Base-by-base conservation (phyloP, 805 yeast species). In the Ogataea ramenticola region DNA sequence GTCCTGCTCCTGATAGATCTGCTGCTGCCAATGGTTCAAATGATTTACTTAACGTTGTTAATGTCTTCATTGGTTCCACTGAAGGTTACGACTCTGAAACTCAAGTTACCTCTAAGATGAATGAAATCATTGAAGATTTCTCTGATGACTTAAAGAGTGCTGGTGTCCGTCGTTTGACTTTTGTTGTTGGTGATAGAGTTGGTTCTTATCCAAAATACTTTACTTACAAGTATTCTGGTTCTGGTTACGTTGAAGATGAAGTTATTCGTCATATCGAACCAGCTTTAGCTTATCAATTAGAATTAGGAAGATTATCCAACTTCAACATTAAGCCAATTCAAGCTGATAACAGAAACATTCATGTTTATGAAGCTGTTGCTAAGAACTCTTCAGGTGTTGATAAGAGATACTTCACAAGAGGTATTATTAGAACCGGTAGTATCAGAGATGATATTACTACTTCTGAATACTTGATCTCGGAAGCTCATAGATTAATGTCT, bases 211-310 rank as follows among this genome's bases (percentile, higher is more conserved):
- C 99, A 56, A 86, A 85, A 66, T 93, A 91, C 72, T 93, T 82
- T 72, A 93, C 98, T 33, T 93, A 87, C 77, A 86, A 86, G 58
- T 50, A 57, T 16, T 35, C 54, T 15, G 96, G 91, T 49, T 95
- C 95, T 42, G 74, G 75, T 32, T 93, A 85, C 62, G 58, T 56
- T 31, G 99, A 93, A 70, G 96, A 93, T 70, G 80, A 82, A 67
- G 90, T 90, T 19, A 86, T 93, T 63, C 89, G 99, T 72, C 97
- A 93, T 64, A 89, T 93, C 55, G 98, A 93, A 67, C 99, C 99
- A 21, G 96, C 98, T 36, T 74, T 91, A 57, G 98, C 99, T 42
- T 93, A 81, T 85, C 99, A 93, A 72, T 77, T 93, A 54, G 99
- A 93, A 69, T 75, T 93, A 50, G 91, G 87, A 57, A 82, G 98